Conservation (phyloP, 495 filamentous ascomycete species). For the Neurospora intermedia region DNA sequence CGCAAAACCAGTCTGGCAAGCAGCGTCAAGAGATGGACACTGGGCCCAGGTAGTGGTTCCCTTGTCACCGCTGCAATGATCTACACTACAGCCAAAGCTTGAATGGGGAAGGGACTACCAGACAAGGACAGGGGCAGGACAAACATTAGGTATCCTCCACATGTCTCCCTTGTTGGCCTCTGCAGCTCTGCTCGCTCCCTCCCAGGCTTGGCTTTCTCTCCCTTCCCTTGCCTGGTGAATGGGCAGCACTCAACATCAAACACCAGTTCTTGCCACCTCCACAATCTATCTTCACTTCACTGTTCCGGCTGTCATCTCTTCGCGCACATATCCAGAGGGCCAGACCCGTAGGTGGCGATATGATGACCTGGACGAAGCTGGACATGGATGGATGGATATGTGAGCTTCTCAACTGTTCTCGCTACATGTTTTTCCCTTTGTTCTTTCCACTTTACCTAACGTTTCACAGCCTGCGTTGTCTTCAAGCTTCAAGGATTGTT, state of each 20-base stretch:
- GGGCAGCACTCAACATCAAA: neutral
- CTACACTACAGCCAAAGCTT: neutral
- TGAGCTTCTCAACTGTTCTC: neutral
- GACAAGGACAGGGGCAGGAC: neutral
- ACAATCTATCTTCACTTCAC: neutral
- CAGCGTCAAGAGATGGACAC: neutral
- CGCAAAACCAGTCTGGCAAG: neutral
- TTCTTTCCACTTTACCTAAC: neutral
- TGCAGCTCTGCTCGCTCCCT: neutral
- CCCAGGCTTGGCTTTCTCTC: neutral
- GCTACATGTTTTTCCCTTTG: neutral
- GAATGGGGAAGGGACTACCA: neutral
- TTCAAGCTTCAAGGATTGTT: neutral
- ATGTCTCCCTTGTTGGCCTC: neutral
- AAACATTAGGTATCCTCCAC: neutral
- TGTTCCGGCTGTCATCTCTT: neutral
- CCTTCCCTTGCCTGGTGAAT: neutral
- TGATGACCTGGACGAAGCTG: neutral
- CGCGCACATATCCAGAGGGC: neutral
- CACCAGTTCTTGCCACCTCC: neutral
- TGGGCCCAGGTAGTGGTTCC: neutral
- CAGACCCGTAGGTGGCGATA: neutral
- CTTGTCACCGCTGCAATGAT: neutral
- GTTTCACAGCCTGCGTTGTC: neutral
- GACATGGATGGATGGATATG: neutral